Base-by-base conservation (phyloP, 106 monocot species). In the Hemerocallis citrina region DNA sequence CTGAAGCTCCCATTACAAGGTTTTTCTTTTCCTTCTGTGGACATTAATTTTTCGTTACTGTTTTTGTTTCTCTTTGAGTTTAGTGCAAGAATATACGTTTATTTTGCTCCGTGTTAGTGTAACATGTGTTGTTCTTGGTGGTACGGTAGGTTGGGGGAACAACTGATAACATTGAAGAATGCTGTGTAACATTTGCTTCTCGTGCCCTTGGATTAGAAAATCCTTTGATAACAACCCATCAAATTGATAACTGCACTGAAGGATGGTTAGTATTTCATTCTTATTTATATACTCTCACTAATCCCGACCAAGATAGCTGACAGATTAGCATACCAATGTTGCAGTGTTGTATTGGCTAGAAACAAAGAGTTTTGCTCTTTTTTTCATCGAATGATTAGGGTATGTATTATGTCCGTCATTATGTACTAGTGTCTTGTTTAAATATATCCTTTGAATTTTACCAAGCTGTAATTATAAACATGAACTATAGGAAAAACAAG, bases 331-430 rank as follows among this genome's bases (percentile, higher is more conserved):
- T 64, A 19, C 31, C 60, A 17, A 36, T 58, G 37, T 34, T 98
- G 74, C 82, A 98, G 96, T 76, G 91, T 98, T 57, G 70, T 98
- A 59, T 71, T 98, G 27, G 69, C 91, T 32, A 91, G 70, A 77
- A 88, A 81, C 15, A 91, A 91, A 63, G 91, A 98, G 46, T 98
- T 81, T 47, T 98, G 96, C 77, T 88, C 96, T 20, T 42, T 66
- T 57, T 98, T 98, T 71, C 96, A 98, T 87, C 79, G 82, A 75
- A 70, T 85, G 70, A 98, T 98, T 35, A 81, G 96, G 85, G 96
- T 98, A 91, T n/a, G n/a, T n/a, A n/a, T n/a, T n/a, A n/a, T 52
- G 70, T 61, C 71, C 32, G 47, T 63, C 23, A 22, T 55, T 64
- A 57, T 62, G 3, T 40, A 14, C 6, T 38, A 44, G 14, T 49